phyloP scores from a whole-genome alignment of 2,329 filamentous ascomycete species.

The Aspergillus pseudoterreus region DNA sequence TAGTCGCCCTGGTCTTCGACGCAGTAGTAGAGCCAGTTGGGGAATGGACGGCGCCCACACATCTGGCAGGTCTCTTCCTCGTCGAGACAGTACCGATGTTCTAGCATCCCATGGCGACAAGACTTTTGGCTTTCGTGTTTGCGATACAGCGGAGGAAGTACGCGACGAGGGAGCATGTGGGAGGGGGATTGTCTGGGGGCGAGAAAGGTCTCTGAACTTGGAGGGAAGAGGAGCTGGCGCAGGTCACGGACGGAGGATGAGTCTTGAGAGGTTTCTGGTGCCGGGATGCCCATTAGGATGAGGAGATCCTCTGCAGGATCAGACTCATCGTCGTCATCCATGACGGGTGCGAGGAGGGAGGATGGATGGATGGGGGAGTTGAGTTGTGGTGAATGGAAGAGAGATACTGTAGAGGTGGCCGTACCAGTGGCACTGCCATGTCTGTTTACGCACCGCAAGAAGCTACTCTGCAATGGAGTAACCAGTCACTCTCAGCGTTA shows the following conservation, averaged over 20 bases:
- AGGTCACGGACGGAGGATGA: not conserved
- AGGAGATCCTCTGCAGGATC: not conserved
- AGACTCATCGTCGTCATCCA: not conserved
- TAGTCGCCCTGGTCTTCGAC: constrained; percentile 57
- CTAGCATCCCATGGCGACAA: constrained; percentile 59
- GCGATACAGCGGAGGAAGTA: not conserved
- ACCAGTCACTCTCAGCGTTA: no score
- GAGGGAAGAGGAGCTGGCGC: not conserved
- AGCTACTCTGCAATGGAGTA: no score
- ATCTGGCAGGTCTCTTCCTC: constrained; percentile 52
- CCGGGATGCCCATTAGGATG: not conserved
- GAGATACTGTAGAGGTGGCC: not conserved
- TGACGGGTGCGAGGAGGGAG: not conserved
- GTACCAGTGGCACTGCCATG: no score
- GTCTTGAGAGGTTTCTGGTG: not conserved
- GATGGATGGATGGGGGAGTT: not conserved
- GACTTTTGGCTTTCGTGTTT: not conserved
- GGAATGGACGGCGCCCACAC: constrained; percentile 54
- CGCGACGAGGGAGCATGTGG: not conserved
- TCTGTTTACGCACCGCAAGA: no score
- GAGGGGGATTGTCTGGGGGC: not conserved
- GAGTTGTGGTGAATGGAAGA: not conserved
- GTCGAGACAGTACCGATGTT: constrained; percentile 53
- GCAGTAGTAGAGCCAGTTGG: constrained; percentile 74
- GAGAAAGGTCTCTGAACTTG: not conserved